Evolutionary conservation across 257 asterid species (phyloP), one percentile per base, ranked within the genome.

Genomic region (Vinca minor): DNA sequence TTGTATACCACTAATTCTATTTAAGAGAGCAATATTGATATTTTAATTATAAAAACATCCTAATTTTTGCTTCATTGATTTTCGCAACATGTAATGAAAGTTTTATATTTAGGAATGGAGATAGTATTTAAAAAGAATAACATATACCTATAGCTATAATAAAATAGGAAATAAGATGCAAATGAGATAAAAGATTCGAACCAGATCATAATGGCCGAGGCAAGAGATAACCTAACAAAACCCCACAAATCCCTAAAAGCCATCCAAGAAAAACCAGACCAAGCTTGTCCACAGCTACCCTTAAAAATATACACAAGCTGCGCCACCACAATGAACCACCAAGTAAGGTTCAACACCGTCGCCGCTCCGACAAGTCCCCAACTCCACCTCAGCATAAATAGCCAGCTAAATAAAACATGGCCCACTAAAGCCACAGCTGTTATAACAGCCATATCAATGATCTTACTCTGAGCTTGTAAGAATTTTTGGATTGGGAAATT

Each of bases 201-300:
- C 89, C 89, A 83, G 10, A 85, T 66, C 94, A 85, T 85, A 0
- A 85, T 72, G 1, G 86, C 93, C 0, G 93, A 85, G 5, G 87
- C 85, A 36, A 81, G 9, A 11, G 89, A 85, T n/a, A 85, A 52
- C 42, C 61, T 72, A 4, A 83, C 83, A 59, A 85, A 85, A 0
- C 79, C 84, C 75, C 82, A 71, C 9, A 85, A 73, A 57, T 76
- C 65, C 2, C 70, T 76, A 57, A 83, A 77, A 8, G 94, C 87
- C 70, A 44, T 65, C 49, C 47, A 39, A 0, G 89, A 73, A 64
- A 85, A 79, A 4, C 89, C 89, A 9, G 76, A 41, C 89, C 94
- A 85, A 20, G 94, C 87, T 45, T 69, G 44, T 3, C 79, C 85
- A 21, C 89, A 85, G 21, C 80, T 59, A 15, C 87, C 94, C 41